Evolutionary conservation across 306 rosid species (phyloP).

Genomic region (Glycine tomentella): DNA sequence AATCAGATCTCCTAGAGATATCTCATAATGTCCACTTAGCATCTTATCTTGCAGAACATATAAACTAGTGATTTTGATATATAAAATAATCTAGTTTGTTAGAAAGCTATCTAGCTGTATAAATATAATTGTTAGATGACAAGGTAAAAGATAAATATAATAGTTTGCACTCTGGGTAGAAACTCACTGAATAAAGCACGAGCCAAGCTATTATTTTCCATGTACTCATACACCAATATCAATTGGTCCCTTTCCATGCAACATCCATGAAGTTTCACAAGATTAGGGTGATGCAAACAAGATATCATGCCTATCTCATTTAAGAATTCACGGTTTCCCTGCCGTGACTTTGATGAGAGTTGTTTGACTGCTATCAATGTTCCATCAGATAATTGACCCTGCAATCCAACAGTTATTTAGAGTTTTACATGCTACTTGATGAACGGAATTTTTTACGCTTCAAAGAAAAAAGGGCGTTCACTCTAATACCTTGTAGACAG

Average conservation of each 20-base stretch:
- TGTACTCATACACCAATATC: conserved; percentile 67
- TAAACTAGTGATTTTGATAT: too few relatives aligned
- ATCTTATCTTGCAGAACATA: too few relatives aligned
- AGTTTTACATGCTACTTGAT: not conserved
- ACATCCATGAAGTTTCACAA: conserved; percentile 70
- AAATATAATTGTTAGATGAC: too few relatives aligned
- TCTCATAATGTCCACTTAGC: too few relatives aligned
- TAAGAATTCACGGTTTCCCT: conserved; percentile 65
- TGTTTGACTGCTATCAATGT: conserved; percentile 66
- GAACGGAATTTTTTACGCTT: not conserved
- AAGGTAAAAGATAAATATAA: not conserved
- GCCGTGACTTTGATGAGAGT: conserved; percentile 61
- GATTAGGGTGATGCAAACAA: conserved; percentile 69
- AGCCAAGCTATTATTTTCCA: conserved; percentile 69
- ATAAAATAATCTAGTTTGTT: too few relatives aligned
- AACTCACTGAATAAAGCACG: conserved; percentile 66
- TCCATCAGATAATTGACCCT: conserved; percentile 63
- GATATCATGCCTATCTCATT: conserved; percentile 67
- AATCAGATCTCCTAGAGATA: too few relatives aligned
- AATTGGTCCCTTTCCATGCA: conserved; percentile 65
- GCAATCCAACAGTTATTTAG: conserved; percentile 37
- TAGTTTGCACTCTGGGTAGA: conserved; percentile 1
- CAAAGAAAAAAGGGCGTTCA: not conserved
- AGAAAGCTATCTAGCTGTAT: too few relatives aligned
- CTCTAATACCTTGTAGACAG: conserved; percentile 66